phyloP scores from a whole-genome alignment of 1,284 basidiomycete genomes.

The Pterulicium gracile region DNA sequence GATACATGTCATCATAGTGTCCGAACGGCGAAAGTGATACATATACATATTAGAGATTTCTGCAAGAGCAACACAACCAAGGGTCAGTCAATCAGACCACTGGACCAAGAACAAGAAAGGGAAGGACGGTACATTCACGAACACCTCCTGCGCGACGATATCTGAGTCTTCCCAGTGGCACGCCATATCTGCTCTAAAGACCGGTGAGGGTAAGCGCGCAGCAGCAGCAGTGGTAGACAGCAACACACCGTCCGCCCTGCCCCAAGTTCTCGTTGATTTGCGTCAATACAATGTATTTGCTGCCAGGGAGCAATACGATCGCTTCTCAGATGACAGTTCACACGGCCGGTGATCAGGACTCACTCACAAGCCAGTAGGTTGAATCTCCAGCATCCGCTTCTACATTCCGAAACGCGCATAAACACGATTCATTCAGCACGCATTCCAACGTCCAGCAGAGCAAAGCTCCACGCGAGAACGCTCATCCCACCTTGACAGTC shows the following conservation, averaged over 20 bases:
- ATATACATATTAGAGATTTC: slow-evolving; percentile 69
- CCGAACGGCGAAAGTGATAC: slow-evolving; percentile 61
- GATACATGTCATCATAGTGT: slow-evolving; percentile 28
- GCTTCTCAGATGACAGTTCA: slow-evolving; percentile 1
- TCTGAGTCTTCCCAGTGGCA: slow-evolving; percentile 73
- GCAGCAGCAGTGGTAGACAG: slow-evolving; percentile 2
- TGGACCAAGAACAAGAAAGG: slow-evolving; percentile 11
- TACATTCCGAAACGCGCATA: neutral
- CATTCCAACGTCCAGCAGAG: neutral
- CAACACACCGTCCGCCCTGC: slow-evolving; percentile 66
- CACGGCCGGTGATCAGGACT: neutral
- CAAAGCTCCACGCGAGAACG: neutral
- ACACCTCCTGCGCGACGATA: slow-evolving; percentile 58
- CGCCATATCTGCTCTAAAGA: slow-evolving; percentile 53
- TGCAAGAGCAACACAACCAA: slow-evolving; percentile 21
- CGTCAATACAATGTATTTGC: slow-evolving; percentile 76
- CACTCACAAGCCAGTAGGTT: slow-evolving; percentile 68
- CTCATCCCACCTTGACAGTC: slow-evolving; percentile 62
- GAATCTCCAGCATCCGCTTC: slow-evolving; percentile 68
- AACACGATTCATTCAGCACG: neutral
- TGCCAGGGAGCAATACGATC: slow-evolving; percentile 17
- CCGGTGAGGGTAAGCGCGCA: too few relatives aligned
- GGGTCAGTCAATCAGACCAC: too few relatives aligned
- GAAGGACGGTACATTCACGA: slow-evolving; percentile 52
- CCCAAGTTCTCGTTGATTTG: slow-evolving; percentile 74